A percentile compares a stretch with the other conserved stretches of the same genome.
Evolutionary conservation across 371 early-diverging fungal species (phyloP).

Genomic region (Globomyces sp.): DNA sequence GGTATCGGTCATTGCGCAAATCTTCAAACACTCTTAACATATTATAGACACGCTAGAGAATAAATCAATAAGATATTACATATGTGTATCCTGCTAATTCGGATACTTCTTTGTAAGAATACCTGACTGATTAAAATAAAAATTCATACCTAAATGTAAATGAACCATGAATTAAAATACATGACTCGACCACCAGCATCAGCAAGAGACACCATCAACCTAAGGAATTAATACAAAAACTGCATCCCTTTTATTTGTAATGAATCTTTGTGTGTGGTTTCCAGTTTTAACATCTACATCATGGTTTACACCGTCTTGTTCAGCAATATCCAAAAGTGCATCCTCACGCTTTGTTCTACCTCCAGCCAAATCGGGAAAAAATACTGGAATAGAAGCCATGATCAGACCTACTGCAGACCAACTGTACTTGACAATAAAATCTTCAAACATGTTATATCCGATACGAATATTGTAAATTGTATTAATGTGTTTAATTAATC

Average conservation of each 20-base stretch:
- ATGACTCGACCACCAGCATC: slow-evolving; percentile 92
- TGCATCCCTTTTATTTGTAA: slow-evolving; percentile 48
- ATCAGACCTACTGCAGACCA: slow-evolving; percentile 94
- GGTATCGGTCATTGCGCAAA: slow-evolving; percentile 39
- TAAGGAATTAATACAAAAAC: neutral
- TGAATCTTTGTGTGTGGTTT: slow-evolving; percentile 46
- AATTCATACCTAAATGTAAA: too few species aligned
- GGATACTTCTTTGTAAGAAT: slow-evolving; percentile 80
- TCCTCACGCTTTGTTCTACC: slow-evolving; percentile 35
- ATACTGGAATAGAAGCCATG: slow-evolving; percentile 88
- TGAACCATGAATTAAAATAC: slow-evolving; percentile 21
- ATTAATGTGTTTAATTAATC: slow-evolving; percentile 79
- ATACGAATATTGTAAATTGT: slow-evolving; percentile 72
- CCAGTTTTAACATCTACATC: slow-evolving; percentile 36
- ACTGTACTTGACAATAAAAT: slow-evolving; percentile 89
- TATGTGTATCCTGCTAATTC: slow-evolving; percentile 88
- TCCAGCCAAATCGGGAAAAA: slow-evolving; percentile 60
- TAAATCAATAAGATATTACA: neutral
- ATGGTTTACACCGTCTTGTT: slow-evolving; percentile 26
- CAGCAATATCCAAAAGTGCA: slow-evolving; percentile 26
- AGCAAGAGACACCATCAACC: slow-evolving; percentile 71
- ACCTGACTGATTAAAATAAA: too few species aligned
- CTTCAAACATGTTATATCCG: slow-evolving; percentile 85
- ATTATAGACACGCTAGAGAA: slow-evolving; percentile 35
- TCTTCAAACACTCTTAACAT: slow-evolving; percentile 49